Evolutionary conservation across 2,329 filamentous ascomycete genomes (phyloP).

Genomic region (Thielaviopsis ethacetica): DNA sequence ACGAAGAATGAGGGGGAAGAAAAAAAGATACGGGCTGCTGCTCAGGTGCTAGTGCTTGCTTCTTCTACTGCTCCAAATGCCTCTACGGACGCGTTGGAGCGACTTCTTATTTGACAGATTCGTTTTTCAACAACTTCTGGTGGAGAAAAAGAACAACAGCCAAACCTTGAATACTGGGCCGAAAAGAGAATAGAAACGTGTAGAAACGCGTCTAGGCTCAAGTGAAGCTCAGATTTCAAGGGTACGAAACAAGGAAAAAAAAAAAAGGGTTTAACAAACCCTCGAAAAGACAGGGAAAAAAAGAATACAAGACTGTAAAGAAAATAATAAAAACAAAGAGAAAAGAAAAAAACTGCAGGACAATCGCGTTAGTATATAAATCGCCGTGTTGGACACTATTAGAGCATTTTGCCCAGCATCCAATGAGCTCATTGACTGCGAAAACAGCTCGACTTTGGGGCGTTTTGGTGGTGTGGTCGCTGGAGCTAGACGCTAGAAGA

Average conservation of each 20-base stretch:
- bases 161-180: not conserved
- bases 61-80: not conserved
- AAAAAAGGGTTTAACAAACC: conserved; percentile 5
- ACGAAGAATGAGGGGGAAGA: not conserved
- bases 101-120: not conserved
- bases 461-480: no score
- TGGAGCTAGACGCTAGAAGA: no score
- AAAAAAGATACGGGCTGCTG: no score
- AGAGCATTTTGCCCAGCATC: no score
- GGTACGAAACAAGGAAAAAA: conserved; percentile 9
- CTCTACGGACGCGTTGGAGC: not conserved
- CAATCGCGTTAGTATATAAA: conserved; percentile 10
- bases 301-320: not conserved
- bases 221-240: conserved; percentile 7
- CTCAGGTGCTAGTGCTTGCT: not conserved
- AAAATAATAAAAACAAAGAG: not conserved
- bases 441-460: no score
- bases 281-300: conserved; percentile 8
- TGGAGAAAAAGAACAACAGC: not conserved
- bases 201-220: conserved; percentile 8
- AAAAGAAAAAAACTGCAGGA: not conserved
- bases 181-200: not conserved
- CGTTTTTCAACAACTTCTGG: not conserved
- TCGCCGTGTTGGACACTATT: not conserved
- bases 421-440: no score